These are phyloP conservation scores for Penicillium daleae DNA, from an alignment of 495 filamentous ascomycete genomes.

Conservation along the genomic window DNA sequence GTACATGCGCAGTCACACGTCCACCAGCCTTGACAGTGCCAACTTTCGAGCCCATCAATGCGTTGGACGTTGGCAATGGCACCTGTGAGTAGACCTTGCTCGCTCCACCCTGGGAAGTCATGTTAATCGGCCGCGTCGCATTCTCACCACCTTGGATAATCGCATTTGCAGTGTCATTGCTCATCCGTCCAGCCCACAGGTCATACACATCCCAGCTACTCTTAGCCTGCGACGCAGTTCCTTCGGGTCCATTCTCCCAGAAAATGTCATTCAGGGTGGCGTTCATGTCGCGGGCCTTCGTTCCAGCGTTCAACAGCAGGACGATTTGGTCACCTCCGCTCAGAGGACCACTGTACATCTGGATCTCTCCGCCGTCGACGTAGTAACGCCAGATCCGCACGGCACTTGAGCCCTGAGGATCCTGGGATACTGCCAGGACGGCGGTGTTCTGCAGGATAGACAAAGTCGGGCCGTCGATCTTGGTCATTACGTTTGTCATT, in stretches of 20 bases:
- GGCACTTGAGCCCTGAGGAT: constrained; percentile 41
- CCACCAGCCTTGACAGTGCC: constrained; percentile 43
- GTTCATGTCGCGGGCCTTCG: constrained; percentile 46
- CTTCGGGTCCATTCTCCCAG: constrained; percentile 45
- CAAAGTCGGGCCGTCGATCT: constrained; percentile 31
- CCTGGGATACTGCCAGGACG: constrained; percentile 51
- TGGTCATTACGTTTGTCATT: constrained; percentile 38
- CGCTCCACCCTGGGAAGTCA: constrained; percentile 41
- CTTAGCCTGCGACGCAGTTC: constrained; percentile 40
- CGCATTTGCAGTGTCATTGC: constrained; percentile 40
- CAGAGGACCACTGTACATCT: constrained; percentile 53
- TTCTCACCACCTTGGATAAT: constrained; percentile 42
- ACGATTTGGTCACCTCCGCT: constrained; percentile 50
- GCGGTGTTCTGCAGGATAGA: constrained; percentile 48
- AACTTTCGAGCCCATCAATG: constrained; percentile 48
- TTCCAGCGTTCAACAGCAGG: constrained; percentile 52
- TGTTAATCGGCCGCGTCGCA: constrained; percentile 36
- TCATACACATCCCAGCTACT: constrained; percentile 57
- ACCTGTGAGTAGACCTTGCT: constrained; percentile 41
- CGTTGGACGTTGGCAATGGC: constrained; percentile 33
- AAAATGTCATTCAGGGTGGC: constrained; percentile 60
- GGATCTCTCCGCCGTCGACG: constrained; percentile 44
- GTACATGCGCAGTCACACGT: constrained; percentile 43
- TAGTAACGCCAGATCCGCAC: constrained; percentile 46
- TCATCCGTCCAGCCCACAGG: constrained; percentile 60